phyloP scores from a whole-genome alignment of 2,329 filamentous ascomycete genomes.

The Penicillium sp. region DNA sequence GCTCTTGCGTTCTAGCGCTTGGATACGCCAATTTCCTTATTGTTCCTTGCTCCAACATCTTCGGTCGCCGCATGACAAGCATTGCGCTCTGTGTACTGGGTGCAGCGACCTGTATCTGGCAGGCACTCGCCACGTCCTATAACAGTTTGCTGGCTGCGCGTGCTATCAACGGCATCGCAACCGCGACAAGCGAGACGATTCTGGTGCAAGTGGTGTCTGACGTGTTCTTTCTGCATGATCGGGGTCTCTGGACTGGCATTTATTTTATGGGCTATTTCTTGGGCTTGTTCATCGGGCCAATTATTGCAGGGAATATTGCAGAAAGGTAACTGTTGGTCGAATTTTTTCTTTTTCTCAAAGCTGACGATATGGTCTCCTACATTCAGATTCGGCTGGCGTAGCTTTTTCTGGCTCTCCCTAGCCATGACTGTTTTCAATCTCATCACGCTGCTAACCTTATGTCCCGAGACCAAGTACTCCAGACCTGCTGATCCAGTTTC shows the following conservation, averaged over 20 bases:
- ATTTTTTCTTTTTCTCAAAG: too few relatives aligned
- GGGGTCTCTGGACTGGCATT: slow-evolving; percentile 10
- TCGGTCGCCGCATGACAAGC: slow-evolving; percentile 8
- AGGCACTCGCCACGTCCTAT: slow-evolving; percentile 6
- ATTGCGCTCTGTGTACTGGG: slow-evolving; percentile 2
- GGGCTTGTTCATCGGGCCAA: slow-evolving; percentile 13
- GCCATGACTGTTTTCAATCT: slow-evolving; percentile 10
- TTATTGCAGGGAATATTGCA: slow-evolving; percentile 15
- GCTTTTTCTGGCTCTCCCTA: slow-evolving; percentile 19
- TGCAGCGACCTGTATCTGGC: slow-evolving; percentile 7
- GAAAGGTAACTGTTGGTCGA: slow-evolving; percentile 1
- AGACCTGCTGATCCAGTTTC: neutral
- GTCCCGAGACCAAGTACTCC: slow-evolving; percentile 12
- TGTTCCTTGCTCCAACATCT: slow-evolving; percentile 13
- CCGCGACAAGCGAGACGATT: slow-evolving; percentile 13
- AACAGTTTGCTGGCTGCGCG: slow-evolving; percentile 10
- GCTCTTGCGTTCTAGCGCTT: slow-evolving; percentile 9
- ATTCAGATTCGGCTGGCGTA: slow-evolving; percentile 14
- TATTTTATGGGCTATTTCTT: slow-evolving; percentile 16
- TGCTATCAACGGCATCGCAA: slow-evolving; percentile 9
- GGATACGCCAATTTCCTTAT: slow-evolving; percentile 14
- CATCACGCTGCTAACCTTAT: neutral
- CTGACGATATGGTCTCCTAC: neutral
- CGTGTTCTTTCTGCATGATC: slow-evolving; percentile 18
- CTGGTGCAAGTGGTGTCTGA: slow-evolving; percentile 11